phyloP scores from a whole-genome alignment of 768 basidiomycete species.

The Paxillus ammoniavirescens region DNA sequence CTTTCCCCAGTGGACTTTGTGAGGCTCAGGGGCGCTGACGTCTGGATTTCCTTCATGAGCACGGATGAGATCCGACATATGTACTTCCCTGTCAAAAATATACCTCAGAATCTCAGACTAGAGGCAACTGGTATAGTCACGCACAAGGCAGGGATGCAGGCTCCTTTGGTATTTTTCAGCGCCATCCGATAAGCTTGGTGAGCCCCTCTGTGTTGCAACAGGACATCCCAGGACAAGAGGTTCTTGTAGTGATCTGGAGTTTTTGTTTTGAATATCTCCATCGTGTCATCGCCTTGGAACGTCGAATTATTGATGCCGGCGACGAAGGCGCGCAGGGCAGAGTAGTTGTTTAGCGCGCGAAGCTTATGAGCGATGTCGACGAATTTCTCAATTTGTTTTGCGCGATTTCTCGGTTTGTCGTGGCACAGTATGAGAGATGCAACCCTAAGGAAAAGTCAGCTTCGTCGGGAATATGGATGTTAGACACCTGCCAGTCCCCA shows the following conservation, averaged over 20 bases:
- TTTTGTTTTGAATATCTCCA: slow-evolving; percentile 67
- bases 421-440: slow-evolving; percentile 88
- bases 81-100: slow-evolving; percentile 70
- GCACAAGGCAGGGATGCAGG: slow-evolving; percentile 85
- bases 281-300: slow-evolving; percentile 72
- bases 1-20: slow-evolving; percentile 92
- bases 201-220: slow-evolving; percentile 77
- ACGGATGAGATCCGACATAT: slow-evolving; percentile 85
- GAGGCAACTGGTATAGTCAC: slow-evolving; percentile 22
- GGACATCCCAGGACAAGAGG: slow-evolving; percentile 78
- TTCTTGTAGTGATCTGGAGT: slow-evolving; percentile 72
- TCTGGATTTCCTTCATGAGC: slow-evolving; percentile 85
- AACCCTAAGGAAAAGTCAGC: slow-evolving; percentile 56
- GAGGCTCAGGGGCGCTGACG: slow-evolving; percentile 58
- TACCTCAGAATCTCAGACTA: slow-evolving; percentile 7
- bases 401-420: slow-evolving; percentile 71
- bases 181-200: slow-evolving; percentile 93
- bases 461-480: background rate
- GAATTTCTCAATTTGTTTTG: slow-evolving; percentile 84
- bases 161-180: slow-evolving; percentile 77
- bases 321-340: slow-evolving; percentile 88
- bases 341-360: slow-evolving; percentile 87
- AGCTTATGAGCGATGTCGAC: slow-evolving; percentile 80
- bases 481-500: slow-evolving; percentile 65
- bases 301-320: slow-evolving; percentile 88